Evolutionary conservation across 2,329 filamentous ascomycete genomes (phyloP).

Genomic region (Colletotrichum agaves): DNA sequence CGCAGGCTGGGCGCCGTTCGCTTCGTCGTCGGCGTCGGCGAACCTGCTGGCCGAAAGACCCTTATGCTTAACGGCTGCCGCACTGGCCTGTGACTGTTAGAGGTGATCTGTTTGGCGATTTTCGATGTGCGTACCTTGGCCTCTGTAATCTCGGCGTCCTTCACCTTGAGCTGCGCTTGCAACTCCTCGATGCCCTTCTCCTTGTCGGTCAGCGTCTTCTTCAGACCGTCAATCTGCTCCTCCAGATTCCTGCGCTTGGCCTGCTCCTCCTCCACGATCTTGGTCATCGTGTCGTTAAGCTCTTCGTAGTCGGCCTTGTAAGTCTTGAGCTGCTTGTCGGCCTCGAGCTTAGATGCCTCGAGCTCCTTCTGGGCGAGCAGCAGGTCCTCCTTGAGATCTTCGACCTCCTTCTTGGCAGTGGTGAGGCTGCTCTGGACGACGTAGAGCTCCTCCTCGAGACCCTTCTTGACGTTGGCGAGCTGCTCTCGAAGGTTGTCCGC

Average conservation of each 20-base stretch:
- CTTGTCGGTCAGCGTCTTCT: constrained; percentile 58
- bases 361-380: constrained; percentile 63
- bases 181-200: constrained; percentile 60
- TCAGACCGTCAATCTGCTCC: constrained; percentile 59
- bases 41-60: constrained; percentile 67
- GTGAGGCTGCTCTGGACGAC: constrained; percentile 47
- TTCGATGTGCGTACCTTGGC: constrained; percentile 60
- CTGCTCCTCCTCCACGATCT: constrained; percentile 68
- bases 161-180: constrained; percentile 68
- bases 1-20: constrained; percentile 48
- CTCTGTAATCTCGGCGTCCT: constrained; percentile 72
- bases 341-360: constrained; percentile 61
- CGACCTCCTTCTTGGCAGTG: constrained; percentile 49
- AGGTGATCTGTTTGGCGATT: constrained; percentile 20
- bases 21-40: constrained; percentile 54
- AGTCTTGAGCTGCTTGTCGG: constrained; percentile 64
- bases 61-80: constrained; percentile 55
- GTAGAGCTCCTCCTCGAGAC: constrained; percentile 57
- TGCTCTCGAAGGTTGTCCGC: constrained; percentile 63
- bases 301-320: constrained; percentile 69
- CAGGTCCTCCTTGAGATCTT: constrained; percentile 53
- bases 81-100: constrained; percentile 53
- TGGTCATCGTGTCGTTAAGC: constrained; percentile 70
- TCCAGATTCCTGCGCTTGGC: constrained; percentile 63
- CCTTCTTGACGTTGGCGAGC: constrained; percentile 59